phyloP scores from a whole-genome alignment of 768 basidiomycete species.

The Pleurotus pulmonarius region DNA sequence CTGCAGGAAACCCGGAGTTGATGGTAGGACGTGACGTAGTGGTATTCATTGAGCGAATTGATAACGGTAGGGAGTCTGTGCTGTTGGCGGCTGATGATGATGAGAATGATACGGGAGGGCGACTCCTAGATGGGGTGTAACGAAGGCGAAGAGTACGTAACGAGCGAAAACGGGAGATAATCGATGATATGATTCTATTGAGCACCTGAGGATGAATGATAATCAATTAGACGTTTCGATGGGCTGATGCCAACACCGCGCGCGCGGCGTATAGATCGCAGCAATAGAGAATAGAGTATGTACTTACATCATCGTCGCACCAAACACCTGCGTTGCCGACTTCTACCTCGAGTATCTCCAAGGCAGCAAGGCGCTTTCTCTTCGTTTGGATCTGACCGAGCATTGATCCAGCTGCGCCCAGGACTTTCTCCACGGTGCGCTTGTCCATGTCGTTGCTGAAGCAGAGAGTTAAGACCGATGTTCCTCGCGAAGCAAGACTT shows the following conservation, averaged over 20 bases:
- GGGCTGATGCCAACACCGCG: too few species aligned
- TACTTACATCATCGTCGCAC: conserved; percentile 31
- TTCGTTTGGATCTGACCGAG: conserved; percentile 21
- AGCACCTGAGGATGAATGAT: background rate
- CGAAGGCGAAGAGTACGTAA: conserved; percentile 2
- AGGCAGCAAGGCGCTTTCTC: conserved; percentile 16
- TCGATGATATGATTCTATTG: conserved; percentile 2
- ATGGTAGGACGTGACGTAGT: conserved; percentile 1
- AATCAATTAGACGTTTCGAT: too few species aligned
- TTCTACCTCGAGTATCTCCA: conserved; percentile 24
- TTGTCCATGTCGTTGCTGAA: conserved; percentile 38
- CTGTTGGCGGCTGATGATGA: conserved; percentile 2
- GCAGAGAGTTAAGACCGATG: conserved; percentile 26
- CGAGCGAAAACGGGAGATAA: conserved; percentile 1
- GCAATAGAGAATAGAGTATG: background rate
- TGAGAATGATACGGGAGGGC: background rate
- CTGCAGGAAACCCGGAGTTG: background rate
- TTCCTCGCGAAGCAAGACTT: conserved; percentile 24
- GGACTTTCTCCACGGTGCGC: conserved; percentile 41
- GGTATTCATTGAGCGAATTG: background rate
- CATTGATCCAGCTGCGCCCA: conserved; percentile 36
- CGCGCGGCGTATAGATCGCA: too few species aligned
- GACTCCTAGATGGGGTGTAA: background rate
- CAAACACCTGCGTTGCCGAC: conserved; percentile 19
- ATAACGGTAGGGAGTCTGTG: conserved; percentile 5